A percentile compares a stretch with the other conserved stretches of the same genome.
phyloP scores from a whole-genome alignment of 2,329 filamentous ascomycete genomes.

The Nemania sp. region DNA sequence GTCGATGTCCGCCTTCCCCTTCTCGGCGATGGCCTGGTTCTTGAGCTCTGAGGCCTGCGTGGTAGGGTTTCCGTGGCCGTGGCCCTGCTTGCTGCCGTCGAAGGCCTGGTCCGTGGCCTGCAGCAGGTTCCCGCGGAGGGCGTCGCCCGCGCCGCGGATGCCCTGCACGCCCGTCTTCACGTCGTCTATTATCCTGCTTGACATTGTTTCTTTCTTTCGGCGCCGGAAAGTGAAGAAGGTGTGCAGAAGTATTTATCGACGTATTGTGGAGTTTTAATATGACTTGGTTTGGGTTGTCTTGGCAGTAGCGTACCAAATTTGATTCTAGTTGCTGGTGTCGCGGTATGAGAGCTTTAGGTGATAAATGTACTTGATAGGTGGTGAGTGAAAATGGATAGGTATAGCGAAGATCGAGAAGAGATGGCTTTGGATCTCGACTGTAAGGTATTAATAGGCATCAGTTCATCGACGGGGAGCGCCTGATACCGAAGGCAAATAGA shows the following conservation, averaged over 20 bases:
- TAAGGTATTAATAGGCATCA: constrained; percentile 15
- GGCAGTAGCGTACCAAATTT: background rate
- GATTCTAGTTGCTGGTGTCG: background rate
- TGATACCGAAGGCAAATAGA: background rate
- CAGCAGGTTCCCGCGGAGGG: constrained; percentile 39
- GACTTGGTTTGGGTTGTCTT: background rate
- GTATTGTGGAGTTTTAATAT: too few relatives aligned
- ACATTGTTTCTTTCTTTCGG: constrained; percentile 30
- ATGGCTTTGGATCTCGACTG: background rate
- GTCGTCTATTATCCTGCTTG: constrained; percentile 38
- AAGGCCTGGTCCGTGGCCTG: constrained; percentile 38
- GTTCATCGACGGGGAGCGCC: background rate
- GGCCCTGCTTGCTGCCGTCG: constrained; percentile 35
- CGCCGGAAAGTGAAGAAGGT: background rate
- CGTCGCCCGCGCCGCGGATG: constrained; percentile 40
- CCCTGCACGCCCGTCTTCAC: constrained; percentile 42
- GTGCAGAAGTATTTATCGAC: background rate
- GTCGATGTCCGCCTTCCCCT: constrained; percentile 36
- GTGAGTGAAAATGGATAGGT: background rate
- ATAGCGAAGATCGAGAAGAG: background rate
- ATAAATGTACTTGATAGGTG: background rate
- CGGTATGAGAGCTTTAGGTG: background rate
- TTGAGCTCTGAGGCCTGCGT: constrained; percentile 34
- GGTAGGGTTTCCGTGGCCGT: constrained; percentile 26
- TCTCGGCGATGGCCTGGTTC: constrained; percentile 33